phyloP scores from a whole-genome alignment of 805 yeast species.

The Cyberlindnera euphorbiae region DNA sequence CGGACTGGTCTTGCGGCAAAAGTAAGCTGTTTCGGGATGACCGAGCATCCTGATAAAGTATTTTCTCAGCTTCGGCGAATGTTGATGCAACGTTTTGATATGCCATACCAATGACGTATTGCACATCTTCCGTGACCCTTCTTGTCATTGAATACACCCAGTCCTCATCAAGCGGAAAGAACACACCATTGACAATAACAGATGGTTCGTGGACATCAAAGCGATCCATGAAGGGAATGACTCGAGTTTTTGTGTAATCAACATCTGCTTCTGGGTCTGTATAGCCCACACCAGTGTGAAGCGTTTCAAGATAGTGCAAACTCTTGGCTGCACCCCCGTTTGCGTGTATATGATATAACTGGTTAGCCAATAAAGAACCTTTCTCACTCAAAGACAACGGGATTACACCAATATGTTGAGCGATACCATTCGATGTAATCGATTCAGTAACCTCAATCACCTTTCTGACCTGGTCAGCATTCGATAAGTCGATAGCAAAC shows the following conservation, averaged over 20 bases:
- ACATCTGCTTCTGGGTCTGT: conserved; percentile 13
- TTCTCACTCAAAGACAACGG: conserved; percentile 41
- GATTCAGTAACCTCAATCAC: conserved; percentile 45
- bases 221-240: conserved; percentile 26
- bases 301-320: conserved; percentile 16
- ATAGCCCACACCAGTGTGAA: conserved; percentile 7
- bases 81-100: conserved; percentile 23
- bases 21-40: conserved; percentile 42
- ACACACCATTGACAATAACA: conserved; percentile 70
- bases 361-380: conserved; percentile 17
- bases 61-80: conserved; percentile 29
- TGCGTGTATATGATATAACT: conserved; percentile 15
- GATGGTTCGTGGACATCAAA: conserved; percentile 45
- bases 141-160: conserved; percentile 54
- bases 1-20: conserved; percentile 42
- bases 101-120: conserved; percentile 21
- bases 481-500: conserved; percentile 59
- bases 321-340: conserved; percentile 15
- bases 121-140: conserved; percentile 52
- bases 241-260: conserved; percentile 18
- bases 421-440: conserved; percentile 52
- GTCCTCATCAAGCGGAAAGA: conserved; percentile 43
- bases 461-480: conserved; percentile 45
- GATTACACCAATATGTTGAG: conserved; percentile 80
- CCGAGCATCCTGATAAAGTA: conserved; percentile 40